Conservation (phyloP, 2,329 filamentous ascomycete species). For the Colletotrichum sansevieriae region DNA sequence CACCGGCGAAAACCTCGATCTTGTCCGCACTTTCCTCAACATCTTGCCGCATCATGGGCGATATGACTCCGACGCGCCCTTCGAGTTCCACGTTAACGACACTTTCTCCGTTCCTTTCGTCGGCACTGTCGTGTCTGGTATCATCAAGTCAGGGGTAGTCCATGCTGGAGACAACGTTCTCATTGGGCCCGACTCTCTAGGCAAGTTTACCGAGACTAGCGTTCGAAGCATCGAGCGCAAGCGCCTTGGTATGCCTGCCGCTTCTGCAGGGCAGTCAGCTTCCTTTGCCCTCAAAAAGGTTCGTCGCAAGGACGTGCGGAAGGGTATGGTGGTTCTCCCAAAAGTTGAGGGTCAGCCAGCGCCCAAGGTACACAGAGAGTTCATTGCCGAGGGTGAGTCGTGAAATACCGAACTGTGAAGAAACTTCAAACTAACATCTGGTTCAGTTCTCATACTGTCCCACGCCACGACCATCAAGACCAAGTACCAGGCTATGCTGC, state of each 20-base stretch:
- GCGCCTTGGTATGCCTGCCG: conserved; percentile 87
- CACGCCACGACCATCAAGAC: conserved; percentile 98
- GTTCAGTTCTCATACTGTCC: conserved; percentile 86
- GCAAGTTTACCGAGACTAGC: conserved; percentile 87
- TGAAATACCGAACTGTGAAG: background rate
- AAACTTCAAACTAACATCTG: conserved; percentile 21
- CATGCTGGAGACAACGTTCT: conserved; percentile 92
- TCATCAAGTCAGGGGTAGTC: conserved; percentile 88
- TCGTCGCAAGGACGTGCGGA: conserved; percentile 90
- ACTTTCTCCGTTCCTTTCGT: conserved; percentile 98
- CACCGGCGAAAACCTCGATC: conserved; percentile 89
- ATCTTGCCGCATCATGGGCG: conserved; percentile 95
- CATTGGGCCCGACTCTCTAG: conserved; percentile 90
- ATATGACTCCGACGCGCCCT: conserved; percentile 88
- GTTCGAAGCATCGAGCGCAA: conserved; percentile 96
- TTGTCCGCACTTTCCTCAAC: conserved; percentile 93
- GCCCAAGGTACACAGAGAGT: conserved; percentile 80
- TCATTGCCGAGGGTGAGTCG: conserved; percentile 78
- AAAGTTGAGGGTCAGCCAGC: conserved; percentile 79
- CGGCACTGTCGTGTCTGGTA: conserved; percentile 94
- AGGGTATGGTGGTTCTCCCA: conserved; percentile 96
- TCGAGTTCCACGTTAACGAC: conserved; percentile 97
- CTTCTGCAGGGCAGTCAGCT: conserved; percentile 91
- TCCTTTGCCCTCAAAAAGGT: conserved; percentile 92
- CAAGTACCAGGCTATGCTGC: conserved; percentile 98